phyloP scores from a whole-genome alignment of 169 alveolate genomes.

The Plasmodium knowlesi region DNA sequence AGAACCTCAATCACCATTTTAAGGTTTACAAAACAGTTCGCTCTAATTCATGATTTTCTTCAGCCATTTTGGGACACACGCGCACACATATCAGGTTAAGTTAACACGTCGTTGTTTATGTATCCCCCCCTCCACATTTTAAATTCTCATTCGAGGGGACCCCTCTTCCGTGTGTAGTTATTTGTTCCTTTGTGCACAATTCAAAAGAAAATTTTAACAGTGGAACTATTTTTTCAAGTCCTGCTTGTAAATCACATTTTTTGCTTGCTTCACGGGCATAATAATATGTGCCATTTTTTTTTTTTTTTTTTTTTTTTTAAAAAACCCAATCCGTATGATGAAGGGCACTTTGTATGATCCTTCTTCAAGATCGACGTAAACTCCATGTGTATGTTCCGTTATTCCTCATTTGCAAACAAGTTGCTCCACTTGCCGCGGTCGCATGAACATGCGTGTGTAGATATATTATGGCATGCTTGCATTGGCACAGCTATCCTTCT shows the following conservation, averaged over 20 bases:
- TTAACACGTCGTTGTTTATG: neutral
- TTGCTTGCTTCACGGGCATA: neutral
- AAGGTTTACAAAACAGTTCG: conserved; percentile 78
- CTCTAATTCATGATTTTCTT: neutral
- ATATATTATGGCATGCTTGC: neutral
- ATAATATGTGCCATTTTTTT: neutral
- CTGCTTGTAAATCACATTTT: neutral
- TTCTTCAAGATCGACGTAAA: neutral
- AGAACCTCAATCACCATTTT: conserved; percentile 85
- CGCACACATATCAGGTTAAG: neutral
- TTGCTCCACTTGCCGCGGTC: neutral
- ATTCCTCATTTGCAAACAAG: neutral
- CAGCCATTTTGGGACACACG: neutral
- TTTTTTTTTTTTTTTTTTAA: neutral
- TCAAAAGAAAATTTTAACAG: no score
- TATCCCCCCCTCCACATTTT: neutral
- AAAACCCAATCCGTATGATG: neutral
- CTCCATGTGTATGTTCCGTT: neutral
- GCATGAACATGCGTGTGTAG: neutral
- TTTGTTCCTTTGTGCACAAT: neutral
- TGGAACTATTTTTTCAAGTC: neutral
- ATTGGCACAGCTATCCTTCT: neutral
- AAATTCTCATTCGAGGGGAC: neutral
- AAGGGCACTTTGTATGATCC: neutral
- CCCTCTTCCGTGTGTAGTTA: neutral